phyloP scores from a whole-genome alignment of 139 green algal genomes.

The Micractinium conductrix region DNA sequence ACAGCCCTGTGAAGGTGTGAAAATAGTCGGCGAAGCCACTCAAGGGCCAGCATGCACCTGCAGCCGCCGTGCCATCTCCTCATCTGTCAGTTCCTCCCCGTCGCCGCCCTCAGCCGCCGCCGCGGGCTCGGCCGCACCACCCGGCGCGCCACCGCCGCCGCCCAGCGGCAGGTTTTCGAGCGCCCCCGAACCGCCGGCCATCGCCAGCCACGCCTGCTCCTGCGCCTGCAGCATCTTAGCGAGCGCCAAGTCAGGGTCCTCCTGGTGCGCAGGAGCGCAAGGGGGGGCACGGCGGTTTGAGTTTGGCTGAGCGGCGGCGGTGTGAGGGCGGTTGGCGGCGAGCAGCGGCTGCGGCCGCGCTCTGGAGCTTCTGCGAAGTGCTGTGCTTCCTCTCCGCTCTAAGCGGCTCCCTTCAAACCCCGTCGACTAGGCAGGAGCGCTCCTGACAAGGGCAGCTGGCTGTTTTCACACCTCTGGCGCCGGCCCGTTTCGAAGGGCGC shows the following conservation, averaged over 20 bases:
- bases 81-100: constrained; percentile 24
- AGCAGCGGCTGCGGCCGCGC: too few relatives aligned
- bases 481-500: background rate
- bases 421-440: too few relatives aligned
- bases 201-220: constrained; percentile 48
- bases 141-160: background rate
- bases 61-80: constrained; percentile 46
- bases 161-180: background rate
- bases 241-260: constrained; percentile 53
- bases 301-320: background rate
- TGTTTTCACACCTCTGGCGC: background rate
- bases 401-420: too few relatives aligned
- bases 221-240: constrained; percentile 60
- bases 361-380: too few relatives aligned
- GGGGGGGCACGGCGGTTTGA: background rate
- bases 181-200: constrained; percentile 7
- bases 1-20: too few relatives aligned
- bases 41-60: too few relatives aligned
- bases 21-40: too few relatives aligned
- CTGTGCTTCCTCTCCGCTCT: too few relatives aligned
- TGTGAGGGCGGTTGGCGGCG: too few relatives aligned
- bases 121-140: background rate
- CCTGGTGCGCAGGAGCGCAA: background rate
- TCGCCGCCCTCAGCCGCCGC: background rate
- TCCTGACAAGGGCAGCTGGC: background rate